Evolutionary conservation across 1,284 basidiomycete genomes (phyloP), one percentile per base, ranked within the genome.

Genomic region (Puccinia triticina): DNA sequence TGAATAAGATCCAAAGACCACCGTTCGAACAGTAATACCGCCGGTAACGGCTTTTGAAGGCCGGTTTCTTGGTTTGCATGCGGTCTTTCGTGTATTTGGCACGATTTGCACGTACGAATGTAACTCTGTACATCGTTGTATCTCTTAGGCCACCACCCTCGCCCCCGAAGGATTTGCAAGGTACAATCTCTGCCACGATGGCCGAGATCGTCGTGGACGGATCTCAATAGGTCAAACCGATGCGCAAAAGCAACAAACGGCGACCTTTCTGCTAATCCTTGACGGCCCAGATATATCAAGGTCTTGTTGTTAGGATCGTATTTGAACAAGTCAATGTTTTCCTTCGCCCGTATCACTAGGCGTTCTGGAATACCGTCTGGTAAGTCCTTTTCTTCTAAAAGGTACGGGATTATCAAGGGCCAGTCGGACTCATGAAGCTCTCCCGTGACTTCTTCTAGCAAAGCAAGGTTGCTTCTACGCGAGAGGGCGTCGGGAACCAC

Each of bases 1-100:
- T 40, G 46, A n/a, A 55, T 77, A 18, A 72, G 29, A 23, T 64
- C 75, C 1, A 29, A 43, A 2, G 75, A 48, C 59, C 59, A 66
- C n/a, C 75, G 3, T 18, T 72, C 75, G 67, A 64, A 64, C 21
- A 37, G 75, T 5, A 57, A 29, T 8, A 66, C 59, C 1, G 59
- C 43, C 3, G 40, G 57, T 1, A 72, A 32, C 2, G 59, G 67
- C 1, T 16, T 40, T 23, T 72, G 75, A 1, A 26, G 2, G 1
- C 48, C 75, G 11, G 75, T 77, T 77, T 40, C 75, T n/a, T 64
- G 67, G 4, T 5, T 4, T 5, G 37, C 57, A n/a, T 66, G 43
- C 21, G 59, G 55, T 21, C 40, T 1, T 8, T 29, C 34, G 23
- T 46, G 37, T 14, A 72, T 8, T 18, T 64, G 59, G 18, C 59